Percentiles rank a stretch among this genome's conserved stretches.
phyloP scores from a whole-genome alignment of 768 basidiomycete genomes.

The Russula virescens region DNA sequence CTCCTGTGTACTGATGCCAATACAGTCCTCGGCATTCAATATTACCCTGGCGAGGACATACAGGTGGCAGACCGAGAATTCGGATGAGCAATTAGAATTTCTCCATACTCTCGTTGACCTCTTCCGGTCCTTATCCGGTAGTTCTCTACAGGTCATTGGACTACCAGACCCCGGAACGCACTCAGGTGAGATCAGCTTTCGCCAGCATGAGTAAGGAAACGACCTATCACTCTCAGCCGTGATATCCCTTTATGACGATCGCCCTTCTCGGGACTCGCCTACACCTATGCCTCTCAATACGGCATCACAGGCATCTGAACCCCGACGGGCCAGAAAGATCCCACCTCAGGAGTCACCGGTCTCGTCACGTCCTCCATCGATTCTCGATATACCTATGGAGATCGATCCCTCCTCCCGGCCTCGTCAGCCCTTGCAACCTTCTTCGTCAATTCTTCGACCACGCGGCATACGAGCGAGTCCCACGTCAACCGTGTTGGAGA shows the following conservation, averaged over 20 bases:
- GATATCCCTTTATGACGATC: background rate
- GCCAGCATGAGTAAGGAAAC: background rate
- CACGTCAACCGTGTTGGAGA: background rate
- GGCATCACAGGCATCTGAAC: background rate
- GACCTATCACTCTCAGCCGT: background rate
- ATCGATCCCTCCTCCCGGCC: background rate
- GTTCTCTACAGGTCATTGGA: conserved; percentile 54
- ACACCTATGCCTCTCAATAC: conserved; percentile 11
- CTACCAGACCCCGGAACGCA: conserved; percentile 39
- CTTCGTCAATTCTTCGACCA: conserved; percentile 9
- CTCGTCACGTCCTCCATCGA: conserved; percentile 12
- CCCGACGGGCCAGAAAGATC: background rate
- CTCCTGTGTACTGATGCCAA: background rate
- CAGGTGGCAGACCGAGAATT: conserved; percentile 79
- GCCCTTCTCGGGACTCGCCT: conserved; percentile 6
- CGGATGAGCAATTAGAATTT: conserved; percentile 68
- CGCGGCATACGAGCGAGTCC: background rate
- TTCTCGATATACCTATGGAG: background rate
- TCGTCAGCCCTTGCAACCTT: conserved; percentile 5
- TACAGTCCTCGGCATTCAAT: conserved; percentile 61
- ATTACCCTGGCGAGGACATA: conserved; percentile 88
- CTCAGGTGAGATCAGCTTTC: conserved; percentile 31
- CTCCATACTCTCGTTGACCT: conserved; percentile 59
- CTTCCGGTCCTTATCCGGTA: conserved; percentile 39
- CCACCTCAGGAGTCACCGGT: conserved; percentile 12